These are phyloP conservation scores for Dothistroma pini DNA, from an alignment of 2,329 filamentous ascomycete genomes.

Conservation along the genomic window DNA sequence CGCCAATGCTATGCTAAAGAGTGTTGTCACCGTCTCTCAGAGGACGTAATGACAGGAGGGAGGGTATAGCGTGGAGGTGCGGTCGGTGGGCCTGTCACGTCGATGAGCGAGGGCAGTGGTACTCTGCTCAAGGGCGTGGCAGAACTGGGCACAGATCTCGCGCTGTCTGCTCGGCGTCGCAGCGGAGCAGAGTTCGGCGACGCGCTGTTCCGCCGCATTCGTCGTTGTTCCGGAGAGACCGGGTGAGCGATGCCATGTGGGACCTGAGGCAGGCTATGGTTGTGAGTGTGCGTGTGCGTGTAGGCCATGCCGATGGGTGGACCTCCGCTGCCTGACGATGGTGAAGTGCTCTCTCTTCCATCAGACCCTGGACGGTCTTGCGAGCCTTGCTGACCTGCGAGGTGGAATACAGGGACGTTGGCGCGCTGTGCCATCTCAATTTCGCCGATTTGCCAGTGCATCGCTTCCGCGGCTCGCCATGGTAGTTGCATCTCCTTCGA, in stretches of 20 bases:
- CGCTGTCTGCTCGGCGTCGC: conserved; percentile 33
- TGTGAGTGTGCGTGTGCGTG: conserved; percentile 29
- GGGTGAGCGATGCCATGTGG: conserved; percentile 27
- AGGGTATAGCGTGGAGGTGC: conserved; percentile 25
- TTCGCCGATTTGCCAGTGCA: conserved; percentile 97
- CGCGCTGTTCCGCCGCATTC: conserved; percentile 27
- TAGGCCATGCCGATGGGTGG: conserved; percentile 19
- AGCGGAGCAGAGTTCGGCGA: conserved; percentile 22
- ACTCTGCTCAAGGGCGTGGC: conserved; percentile 16
- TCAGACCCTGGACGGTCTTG: conserved; percentile 22
- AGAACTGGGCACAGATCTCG: conserved; percentile 26
- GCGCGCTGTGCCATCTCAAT: conserved; percentile 90
- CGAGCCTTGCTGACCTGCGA: conserved; percentile 33
- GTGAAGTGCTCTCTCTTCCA: conserved; percentile 28
- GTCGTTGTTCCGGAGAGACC: conserved; percentile 28
- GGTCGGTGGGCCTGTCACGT: conserved; percentile 23
- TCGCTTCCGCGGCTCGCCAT: conserved; percentile 92
- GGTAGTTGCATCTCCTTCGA: conserved; percentile 93
- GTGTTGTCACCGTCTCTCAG: conserved; percentile 25
- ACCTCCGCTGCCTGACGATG: conserved; percentile 17
- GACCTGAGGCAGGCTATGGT: conserved; percentile 34
- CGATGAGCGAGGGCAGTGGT: conserved; percentile 29
- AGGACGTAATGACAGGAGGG: conserved; percentile 32
- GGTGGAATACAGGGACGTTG: conserved; percentile 79
- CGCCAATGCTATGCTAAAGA: background rate